Evolutionary conservation across 768 basidiomycete species (phyloP), one percentile per base, ranked within the genome.

Genomic region (Amanita rimosa): DNA sequence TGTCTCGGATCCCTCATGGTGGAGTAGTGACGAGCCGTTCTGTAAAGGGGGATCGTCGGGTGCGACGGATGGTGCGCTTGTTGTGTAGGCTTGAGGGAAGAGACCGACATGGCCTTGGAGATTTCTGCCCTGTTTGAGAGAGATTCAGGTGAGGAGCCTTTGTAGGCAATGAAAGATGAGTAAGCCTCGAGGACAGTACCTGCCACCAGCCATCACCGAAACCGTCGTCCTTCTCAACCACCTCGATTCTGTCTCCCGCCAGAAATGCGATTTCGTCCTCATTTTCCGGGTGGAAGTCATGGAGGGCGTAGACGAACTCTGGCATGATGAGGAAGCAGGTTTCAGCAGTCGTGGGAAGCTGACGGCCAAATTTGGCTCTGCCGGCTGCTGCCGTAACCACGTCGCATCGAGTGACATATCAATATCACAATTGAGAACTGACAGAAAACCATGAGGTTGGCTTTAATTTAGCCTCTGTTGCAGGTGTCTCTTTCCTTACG

Each of bases 151-250:
- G 16, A 48, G 37, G 31, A 36, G 21, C n/a, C n/a, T n/a, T n/a
- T n/a, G n/a, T n/a, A 17, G 13, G 47, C 27, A 36, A n/a, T 37
- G 29, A 7, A 19, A 29, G 51, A 50, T 22, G 47, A 47, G 52
- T 42, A 14, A 13, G 45, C 45, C 45, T 46, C 56, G 48, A 34
- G 44, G 36, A 59, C 71, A 51, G 54, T n/a, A 72, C 74, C 61
- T 73, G 69, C 91, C 91, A 98, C 96, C 96, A 98, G 14, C 95
- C 96, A 64, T 99, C 96, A 16, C 78, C 78, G 61, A 88, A 98
- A 50, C 78, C 66, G 55, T 98, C 96, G 60, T 98, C 96, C 67
- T 80, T 89, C 69, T 98, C 95, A 36, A 97, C 50, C 24, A 99
- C 81, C 59, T 89, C 83, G 56, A 98, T 90, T 49, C 77, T 72